These are phyloP conservation scores for Ensete glaucum DNA, from an alignment of 176 grass and related monocot species.

Conservation along the genomic window DNA sequence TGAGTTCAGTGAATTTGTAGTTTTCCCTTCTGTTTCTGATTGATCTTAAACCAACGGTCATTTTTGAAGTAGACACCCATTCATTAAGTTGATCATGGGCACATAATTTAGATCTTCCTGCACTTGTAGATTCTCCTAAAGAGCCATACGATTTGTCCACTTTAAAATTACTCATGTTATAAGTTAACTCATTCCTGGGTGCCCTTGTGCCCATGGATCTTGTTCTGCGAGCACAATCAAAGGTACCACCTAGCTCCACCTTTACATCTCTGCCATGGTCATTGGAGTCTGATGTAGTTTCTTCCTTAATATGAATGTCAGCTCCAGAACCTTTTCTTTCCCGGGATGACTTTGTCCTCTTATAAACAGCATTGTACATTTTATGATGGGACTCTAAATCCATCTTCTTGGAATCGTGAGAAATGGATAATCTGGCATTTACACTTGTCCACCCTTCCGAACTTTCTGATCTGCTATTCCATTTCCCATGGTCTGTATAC, in stretches of 20 bases:
- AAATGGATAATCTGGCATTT: constrained; percentile 27
- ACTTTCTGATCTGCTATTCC: constrained; percentile 28
- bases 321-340: constrained; percentile 39
- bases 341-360: constrained; percentile 52
- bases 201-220: constrained; percentile 33
- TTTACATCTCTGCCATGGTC: constrained; percentile 48
- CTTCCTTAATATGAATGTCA: constrained; percentile 43
- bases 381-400: constrained; percentile 28
- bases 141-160: constrained; percentile 38
- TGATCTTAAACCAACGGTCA: constrained; percentile 63
- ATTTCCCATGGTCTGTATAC: constrained; percentile 19
- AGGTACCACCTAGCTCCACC: constrained; percentile 31
- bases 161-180: constrained; percentile 27
- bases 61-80: constrained; percentile 48
- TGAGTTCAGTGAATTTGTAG: constrained; percentile 34
- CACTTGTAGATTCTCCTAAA: constrained; percentile 65
- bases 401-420: constrained; percentile 25
- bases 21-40: constrained; percentile 70
- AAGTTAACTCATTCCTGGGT: constrained; percentile 22
- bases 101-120: constrained; percentile 35
- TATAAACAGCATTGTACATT: constrained; percentile 56
- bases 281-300: constrained; percentile 63
- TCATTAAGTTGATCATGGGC: constrained; percentile 30
- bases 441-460: constrained; percentile 12
- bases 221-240: constrained; percentile 41